These are phyloP conservation scores for Sanghuangporus weigelae DNA, from an alignment of 1,284 basidiomycete genomes.

Conservation along the genomic window DNA sequence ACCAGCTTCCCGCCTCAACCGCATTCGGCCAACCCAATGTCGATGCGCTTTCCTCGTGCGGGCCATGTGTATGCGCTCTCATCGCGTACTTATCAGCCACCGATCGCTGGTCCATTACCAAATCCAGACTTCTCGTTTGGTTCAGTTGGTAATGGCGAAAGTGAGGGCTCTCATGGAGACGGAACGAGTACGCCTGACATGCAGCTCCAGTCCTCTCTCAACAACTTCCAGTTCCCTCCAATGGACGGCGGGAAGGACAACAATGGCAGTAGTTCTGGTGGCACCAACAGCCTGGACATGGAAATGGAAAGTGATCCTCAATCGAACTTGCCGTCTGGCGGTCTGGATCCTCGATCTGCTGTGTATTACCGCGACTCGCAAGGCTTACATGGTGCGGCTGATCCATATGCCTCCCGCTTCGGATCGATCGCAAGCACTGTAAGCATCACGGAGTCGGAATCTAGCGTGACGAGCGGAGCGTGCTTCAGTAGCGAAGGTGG, in stretches of 20 bases:
- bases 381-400: background rate
- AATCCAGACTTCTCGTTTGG: conserved; percentile 66
- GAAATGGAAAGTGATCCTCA: conserved; percentile 3
- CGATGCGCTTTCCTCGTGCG: conserved; percentile 32
- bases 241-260: conserved; percentile 8
- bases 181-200: conserved; percentile 28
- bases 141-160: conserved; percentile 27
- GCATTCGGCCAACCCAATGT: conserved; percentile 10
- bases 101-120: conserved; percentile 66
- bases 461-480: conserved; percentile 41
- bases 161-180: conserved; percentile 27
- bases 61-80: conserved; percentile 45
- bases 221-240: conserved; percentile 9
- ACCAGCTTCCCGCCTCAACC: background rate
- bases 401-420: conserved; percentile 48
- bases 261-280: background rate
- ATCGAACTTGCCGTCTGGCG: background rate
- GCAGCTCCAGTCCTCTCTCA: conserved; percentile 2
- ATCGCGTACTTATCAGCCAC: conserved; percentile 44
- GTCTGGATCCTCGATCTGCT: background rate
- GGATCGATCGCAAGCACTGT: conserved; percentile 54
- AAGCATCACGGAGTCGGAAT: conserved; percentile 41
- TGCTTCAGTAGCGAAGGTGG: conserved; percentile 45
- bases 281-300: background rate
- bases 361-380: conserved; percentile 6